Evolutionary conservation across 306 rosid species (phyloP), one percentile per base, ranked within the genome.

Genomic region (Medicago arabica): DNA sequence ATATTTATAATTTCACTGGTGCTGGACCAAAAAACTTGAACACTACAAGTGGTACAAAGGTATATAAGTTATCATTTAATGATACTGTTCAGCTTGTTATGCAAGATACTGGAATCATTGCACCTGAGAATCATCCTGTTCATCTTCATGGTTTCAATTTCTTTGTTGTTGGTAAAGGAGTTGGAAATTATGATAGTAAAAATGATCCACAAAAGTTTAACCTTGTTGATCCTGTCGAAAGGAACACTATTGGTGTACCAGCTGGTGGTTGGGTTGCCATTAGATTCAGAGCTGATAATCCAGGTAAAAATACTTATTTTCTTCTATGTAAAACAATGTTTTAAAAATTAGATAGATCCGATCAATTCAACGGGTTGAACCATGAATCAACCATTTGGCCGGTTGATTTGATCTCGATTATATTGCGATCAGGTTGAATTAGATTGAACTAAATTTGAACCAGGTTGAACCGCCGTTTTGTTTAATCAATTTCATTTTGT

Each of bases 141-240:
- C 98, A 93, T 82, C 89, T 93, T 21, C 98, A 93, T 57, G 98
- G 98, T 8, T 93, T 74, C 71, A 93, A 93, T 84, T 93, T 93
- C 89, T 93, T 73, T 83, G 75, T 66, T 9, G 85, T 93, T 67
- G 98, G 98, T 4, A 84, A 67, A 75, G 98, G 98, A 43, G 0
- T 87, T 1, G 98, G 98, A 1, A 93, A 91, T 34, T 93, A 81
- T 44, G 84, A 93, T 41, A 69, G 89, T 13, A 81, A 46, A 9
- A 86, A 58, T 4, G 97, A 91, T 67, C 79, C 86, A 0, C 83
- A 87, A 25, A 87, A 67, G 2, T 91, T 93, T 18, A 93, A 91
- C 67, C 88, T 91, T 57, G 80, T 80, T 50, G 96, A 93, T 65
- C 98, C 98, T 66, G 96, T 84, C 54, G 98, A 93, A 83, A 87